These are phyloP conservation scores for Urostyla sp. DNA, from an alignment of 73 alveolate species.

Conservation along the genomic window DNA sequence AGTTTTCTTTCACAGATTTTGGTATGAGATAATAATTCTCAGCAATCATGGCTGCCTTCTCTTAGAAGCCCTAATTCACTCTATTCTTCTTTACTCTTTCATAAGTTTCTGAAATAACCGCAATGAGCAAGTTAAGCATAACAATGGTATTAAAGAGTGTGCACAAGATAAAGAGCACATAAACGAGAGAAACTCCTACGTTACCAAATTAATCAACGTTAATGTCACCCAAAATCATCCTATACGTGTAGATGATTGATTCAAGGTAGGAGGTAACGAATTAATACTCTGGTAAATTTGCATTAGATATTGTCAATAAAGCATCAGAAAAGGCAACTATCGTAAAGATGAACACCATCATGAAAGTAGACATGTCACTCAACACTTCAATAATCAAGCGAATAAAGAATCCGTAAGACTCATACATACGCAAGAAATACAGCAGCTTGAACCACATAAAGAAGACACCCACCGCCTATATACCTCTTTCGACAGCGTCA, in stretches of 20 bases:
- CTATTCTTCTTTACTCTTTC: constrained; percentile 9
- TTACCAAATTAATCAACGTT: constrained; percentile 43
- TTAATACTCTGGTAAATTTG: background rate
- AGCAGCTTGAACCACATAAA: constrained; percentile 62
- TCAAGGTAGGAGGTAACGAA: constrained; percentile 25
- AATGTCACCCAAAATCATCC: constrained; percentile 43
- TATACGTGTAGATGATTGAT: constrained; percentile 31
- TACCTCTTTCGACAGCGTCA: background rate
- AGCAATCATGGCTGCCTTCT: constrained; percentile 28
- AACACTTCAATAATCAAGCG: constrained; percentile 30
- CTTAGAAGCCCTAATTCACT: constrained; percentile 16
- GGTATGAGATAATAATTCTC: constrained; percentile 45
- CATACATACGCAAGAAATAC: constrained; percentile 55
- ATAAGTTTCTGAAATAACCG: constrained; percentile 47
- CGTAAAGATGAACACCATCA: constrained; percentile 44
- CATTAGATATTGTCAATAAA: constrained; percentile 1
- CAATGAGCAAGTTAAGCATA: constrained; percentile 43
- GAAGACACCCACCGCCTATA: constrained; percentile 30
- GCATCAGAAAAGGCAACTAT: constrained; percentile 49
- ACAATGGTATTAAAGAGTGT: constrained; percentile 41
- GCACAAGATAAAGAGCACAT: constrained; percentile 28
- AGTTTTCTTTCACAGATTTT: background rate
- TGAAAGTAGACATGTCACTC: constrained; percentile 44
- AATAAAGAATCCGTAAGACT: constrained; percentile 43
- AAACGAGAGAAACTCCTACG: constrained; percentile 16